Percentiles rank a stretch among this genome's conserved stretches.
These are phyloP conservation scores for Raphanus raphanistrum DNA, from an alignment of 345 rosid genomes.

Conservation along the genomic window DNA sequence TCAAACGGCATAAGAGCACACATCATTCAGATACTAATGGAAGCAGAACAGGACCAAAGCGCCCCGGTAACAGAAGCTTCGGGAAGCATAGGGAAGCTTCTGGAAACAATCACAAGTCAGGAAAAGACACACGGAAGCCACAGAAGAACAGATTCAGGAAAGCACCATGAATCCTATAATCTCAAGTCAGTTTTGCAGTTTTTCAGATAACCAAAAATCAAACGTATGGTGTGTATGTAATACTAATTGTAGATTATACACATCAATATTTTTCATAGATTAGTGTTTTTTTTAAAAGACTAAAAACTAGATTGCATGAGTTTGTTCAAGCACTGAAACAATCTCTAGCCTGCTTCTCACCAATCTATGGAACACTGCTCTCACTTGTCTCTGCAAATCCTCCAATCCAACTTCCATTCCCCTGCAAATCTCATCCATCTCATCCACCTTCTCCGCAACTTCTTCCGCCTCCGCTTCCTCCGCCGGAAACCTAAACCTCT, in stretches of 20 bases:
- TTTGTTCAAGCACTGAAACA: slow-evolving; percentile 57
- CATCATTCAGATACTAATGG: slow-evolving; percentile 10
- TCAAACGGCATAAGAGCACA: slow-evolving; percentile 35
- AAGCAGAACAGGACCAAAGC: slow-evolving; percentile 33
- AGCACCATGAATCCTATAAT: slow-evolving; percentile 16
- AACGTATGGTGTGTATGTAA: slow-evolving; percentile 26
- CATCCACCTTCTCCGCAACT: slow-evolving; percentile 55
- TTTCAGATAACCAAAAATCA: slow-evolving; percentile 19
- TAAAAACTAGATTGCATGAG: slow-evolving; percentile 13
- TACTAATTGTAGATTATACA: slow-evolving; percentile 31
- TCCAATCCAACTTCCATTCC: slow-evolving; percentile 76
- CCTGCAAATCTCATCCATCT: slow-evolving; percentile 66
- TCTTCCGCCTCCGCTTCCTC: slow-evolving; percentile 50
- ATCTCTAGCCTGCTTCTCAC: slow-evolving; percentile 78
- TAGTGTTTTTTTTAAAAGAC: not conserved
- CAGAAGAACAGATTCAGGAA: slow-evolving; percentile 37
- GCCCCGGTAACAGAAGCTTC: slow-evolving; percentile 28
- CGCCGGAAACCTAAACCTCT: slow-evolving; percentile 62
- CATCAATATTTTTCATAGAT: slow-evolving; percentile 24
- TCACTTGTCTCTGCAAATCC: slow-evolving; percentile 78
- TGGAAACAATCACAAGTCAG: slow-evolving; percentile 31
- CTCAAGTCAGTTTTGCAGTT: slow-evolving; percentile 24
- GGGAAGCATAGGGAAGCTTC: slow-evolving; percentile 32
- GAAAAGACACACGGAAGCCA: slow-evolving; percentile 30
- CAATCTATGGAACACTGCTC: slow-evolving; percentile 85